Evolutionary conservation across 805 yeast genomes (phyloP).

Genomic region (Nakazawaea ernobii): DNA sequence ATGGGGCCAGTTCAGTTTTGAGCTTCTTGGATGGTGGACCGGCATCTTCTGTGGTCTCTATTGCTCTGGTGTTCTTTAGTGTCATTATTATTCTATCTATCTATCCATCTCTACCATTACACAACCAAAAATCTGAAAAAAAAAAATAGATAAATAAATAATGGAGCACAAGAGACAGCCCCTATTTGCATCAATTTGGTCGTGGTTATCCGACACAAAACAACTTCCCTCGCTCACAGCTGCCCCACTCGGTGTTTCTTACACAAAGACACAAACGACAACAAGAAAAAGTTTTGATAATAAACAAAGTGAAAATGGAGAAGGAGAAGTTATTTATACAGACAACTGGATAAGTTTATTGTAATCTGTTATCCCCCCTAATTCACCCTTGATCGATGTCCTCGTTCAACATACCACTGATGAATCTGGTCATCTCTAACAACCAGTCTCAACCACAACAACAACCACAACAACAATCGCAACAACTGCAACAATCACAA

Average conservation of each 20-base stretch:
- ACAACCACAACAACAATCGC: not conserved
- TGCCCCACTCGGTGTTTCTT: not conserved
- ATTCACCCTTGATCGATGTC: not conserved
- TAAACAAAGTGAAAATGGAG: not conserved
- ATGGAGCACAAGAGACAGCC: too few relatives aligned
- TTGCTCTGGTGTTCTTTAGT: conserved; percentile 14
- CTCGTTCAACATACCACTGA: conserved; percentile 26
- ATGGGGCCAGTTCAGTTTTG: conserved; percentile 2
- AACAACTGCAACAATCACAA: not conserved
- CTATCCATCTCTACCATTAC: too few relatives aligned
- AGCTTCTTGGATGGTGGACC: conserved; percentile 5
- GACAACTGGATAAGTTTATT: not conserved
- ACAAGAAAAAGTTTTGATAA: not conserved
- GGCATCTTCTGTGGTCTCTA: not conserved
- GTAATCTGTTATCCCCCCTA: not conserved
- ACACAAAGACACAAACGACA: not conserved
- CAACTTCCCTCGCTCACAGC: too few relatives aligned
- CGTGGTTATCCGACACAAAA: too few relatives aligned
- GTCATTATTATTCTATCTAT: not conserved
- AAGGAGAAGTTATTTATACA: conserved; percentile 2
- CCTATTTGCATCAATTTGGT: not conserved
- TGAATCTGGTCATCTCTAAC: conserved; percentile 66
- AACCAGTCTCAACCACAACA: conserved; percentile 33
- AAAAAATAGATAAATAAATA: too few relatives aligned
- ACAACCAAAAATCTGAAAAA: too few relatives aligned